Evolutionary conservation across 169 alveolate species (phyloP).

Genomic region (Cystoisospora suis): DNA sequence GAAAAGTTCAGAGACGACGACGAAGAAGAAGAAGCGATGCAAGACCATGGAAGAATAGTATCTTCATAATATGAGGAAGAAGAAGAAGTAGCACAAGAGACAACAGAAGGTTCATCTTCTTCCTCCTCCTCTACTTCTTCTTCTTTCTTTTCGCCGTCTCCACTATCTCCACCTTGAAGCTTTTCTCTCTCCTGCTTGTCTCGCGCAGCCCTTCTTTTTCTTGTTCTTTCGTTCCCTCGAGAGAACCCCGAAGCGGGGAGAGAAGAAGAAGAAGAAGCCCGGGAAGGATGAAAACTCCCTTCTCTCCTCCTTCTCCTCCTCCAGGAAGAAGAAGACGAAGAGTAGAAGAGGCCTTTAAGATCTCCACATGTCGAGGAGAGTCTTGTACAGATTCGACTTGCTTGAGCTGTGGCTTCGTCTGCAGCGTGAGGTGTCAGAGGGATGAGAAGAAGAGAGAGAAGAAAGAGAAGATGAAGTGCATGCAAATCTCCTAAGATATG

Average conservation of each 20-base stretch:
- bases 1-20: neutral
- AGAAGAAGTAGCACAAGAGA: neutral
- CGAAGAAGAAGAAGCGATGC: neutral
- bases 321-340: no score
- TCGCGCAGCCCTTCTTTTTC: no score
- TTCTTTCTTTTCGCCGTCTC: neutral
- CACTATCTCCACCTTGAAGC: no score
- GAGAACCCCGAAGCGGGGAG: no score
- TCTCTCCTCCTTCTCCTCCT: no score
- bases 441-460: conserved; percentile 20
- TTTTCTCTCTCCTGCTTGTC: no score
- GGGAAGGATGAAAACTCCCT: no score
- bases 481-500: neutral
- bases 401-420: neutral
- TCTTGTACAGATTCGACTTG: no score
- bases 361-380: no score
- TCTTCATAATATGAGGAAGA: neutral
- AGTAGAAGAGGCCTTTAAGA: no score
- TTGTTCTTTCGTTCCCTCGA: no score
- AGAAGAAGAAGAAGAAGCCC: no score
- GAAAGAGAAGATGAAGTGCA: neutral
- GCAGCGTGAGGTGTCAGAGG: conserved; percentile 28
- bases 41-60: neutral
- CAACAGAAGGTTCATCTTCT: neutral
- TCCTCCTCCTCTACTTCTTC: neutral